Conservation (phyloP, 345 rosid genomes). For the Eucalyptus sp. region DNA sequence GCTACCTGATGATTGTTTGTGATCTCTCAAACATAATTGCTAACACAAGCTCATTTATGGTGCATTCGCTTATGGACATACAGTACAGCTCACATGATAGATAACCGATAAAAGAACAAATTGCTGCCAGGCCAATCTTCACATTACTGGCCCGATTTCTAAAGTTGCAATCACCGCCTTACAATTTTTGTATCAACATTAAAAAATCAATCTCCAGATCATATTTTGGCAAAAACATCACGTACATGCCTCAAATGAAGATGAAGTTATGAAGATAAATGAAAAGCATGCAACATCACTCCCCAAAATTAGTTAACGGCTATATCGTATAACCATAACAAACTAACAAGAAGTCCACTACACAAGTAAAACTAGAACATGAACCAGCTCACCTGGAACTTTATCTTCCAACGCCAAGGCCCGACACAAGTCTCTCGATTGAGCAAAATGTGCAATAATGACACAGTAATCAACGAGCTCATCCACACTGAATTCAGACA, state of each 20-base stretch:
- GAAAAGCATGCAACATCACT: not conserved
- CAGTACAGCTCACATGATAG: not conserved
- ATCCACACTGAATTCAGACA: conserved; percentile 16
- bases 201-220: not conserved
- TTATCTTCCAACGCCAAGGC: conserved; percentile 36
- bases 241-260: not conserved
- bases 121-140: not conserved
- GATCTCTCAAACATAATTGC: not conserved
- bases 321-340: not conserved
- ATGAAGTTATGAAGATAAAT: not conserved
- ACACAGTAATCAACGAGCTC: conserved; percentile 35
- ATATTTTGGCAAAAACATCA: not conserved
- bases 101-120: not conserved
- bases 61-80: not conserved
- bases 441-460: conserved; percentile 22
- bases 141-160: not conserved
- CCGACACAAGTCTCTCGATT: conserved; percentile 28
- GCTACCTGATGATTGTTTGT: not conserved
- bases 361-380: not conserved
- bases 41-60: not conserved
- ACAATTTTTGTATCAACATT: not conserved
- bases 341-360: not conserved
- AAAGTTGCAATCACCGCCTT: not conserved
- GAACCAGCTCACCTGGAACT: conserved; percentile 17
- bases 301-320: not conserved